Evolutionary conservation across 768 basidiomycete genomes (phyloP).

Genomic region (Russula sp.): DNA sequence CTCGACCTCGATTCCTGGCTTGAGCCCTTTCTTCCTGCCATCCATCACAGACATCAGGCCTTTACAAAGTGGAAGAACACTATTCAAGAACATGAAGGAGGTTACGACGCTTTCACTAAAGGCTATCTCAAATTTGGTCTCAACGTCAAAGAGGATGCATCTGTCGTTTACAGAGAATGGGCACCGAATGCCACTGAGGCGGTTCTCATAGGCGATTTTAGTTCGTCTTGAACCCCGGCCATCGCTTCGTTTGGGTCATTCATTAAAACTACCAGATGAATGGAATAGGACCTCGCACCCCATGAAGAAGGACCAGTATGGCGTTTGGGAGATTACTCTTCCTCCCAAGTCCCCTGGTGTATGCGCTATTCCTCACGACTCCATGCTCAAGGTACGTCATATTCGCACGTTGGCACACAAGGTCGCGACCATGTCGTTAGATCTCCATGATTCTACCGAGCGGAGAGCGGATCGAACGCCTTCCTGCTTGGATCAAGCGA

Average conservation of each 20-base stretch:
- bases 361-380: slow-evolving; percentile 89
- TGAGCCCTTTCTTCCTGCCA: slow-evolving; percentile 66
- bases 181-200: slow-evolving; percentile 87
- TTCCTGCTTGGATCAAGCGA: slow-evolving; percentile 92
- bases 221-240: slow-evolving; percentile 49
- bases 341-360: slow-evolving; percentile 63
- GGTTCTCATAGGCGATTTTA: slow-evolving; percentile 91
- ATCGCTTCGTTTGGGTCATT: slow-evolving; percentile 6
- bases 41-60: slow-evolving; percentile 62
- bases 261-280: slow-evolving; percentile 50
- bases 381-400: slow-evolving; percentile 74
- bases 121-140: slow-evolving; percentile 82
- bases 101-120: slow-evolving; percentile 72
- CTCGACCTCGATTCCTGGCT: slow-evolving; percentile 70
- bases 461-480: slow-evolving; percentile 80
- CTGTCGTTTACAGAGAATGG: slow-evolving; percentile 91
- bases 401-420: neutral
- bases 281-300: slow-evolving; percentile 87
- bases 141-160: slow-evolving; percentile 60
- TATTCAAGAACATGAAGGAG: slow-evolving; percentile 79
- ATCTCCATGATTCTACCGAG: slow-evolving; percentile 86
- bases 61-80: slow-evolving; percentile 74
- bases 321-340: slow-evolving; percentile 84
- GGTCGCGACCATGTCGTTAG: slow-evolving; percentile 41
- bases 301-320: slow-evolving; percentile 81